Evolutionary conservation across 345 rosid genomes (phyloP), one percentile per base, ranked within the genome.

Genomic region (Populus davidiana): DNA sequence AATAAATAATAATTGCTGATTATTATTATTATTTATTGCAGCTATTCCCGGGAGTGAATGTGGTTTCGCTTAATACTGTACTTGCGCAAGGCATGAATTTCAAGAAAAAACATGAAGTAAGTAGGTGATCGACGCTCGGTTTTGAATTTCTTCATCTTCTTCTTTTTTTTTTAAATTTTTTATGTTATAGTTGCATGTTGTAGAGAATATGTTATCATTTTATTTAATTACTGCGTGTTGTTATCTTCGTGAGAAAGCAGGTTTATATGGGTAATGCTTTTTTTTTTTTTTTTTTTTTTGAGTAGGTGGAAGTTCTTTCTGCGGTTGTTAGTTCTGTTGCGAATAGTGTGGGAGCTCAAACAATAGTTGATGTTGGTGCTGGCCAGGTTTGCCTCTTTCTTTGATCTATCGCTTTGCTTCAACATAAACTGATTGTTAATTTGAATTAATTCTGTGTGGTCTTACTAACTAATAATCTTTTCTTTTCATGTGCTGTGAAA

Each of bases 21-120:
- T 41, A 39, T 39, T 39, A 41, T 41, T 41, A 41, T 63, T 63
- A 50, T 59, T 63, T 77, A 39, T 77, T 84, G 80, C 85, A 93
- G 98, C 80, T 86, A 64, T 86, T 88, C 12, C 86, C 88, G 3
- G 89, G 87, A 69, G 81, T 89, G 70, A 82, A 81, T 44, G 70
- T 82, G 76, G 82, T 80, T 41, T 80, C 93, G 12, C 86, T 91
- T 70, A 81, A 80, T 77, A 86, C 85, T n/a, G 97, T 93, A 67
- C 94, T 93, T 78, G 75, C 90, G 16, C 99, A 90, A 86, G 99
- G 98, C 75, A 91, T 95, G 99, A 95, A 88, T 86, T 35, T 80
- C 72, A 93, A 95, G 94, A 93, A 95, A 81, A 90, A 87, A 72
- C 99, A 95, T 74, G 99, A 95, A 86, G 97, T 94, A 76, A 86